These are phyloP conservation scores for Thielaviopsis euricoi DNA, from an alignment of 2,329 filamentous ascomycete species.

Conservation along the genomic window DNA sequence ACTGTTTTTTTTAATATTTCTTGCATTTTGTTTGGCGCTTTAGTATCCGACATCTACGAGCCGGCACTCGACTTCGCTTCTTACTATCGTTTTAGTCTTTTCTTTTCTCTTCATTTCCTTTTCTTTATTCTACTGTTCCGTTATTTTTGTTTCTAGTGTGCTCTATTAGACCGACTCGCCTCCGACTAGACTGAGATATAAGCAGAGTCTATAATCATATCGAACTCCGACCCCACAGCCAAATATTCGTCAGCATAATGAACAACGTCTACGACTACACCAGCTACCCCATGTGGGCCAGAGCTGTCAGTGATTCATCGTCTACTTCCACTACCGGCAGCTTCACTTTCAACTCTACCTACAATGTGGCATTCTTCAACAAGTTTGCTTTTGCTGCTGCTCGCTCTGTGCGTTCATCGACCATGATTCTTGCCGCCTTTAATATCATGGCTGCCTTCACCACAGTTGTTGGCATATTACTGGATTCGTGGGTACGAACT, in stretches of 20 bases:
- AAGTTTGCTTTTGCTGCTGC: conserved; percentile 34
- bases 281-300: conserved; percentile 1
- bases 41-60: not conserved
- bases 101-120: too few species aligned
- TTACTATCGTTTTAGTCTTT: not conserved
- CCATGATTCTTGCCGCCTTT: conserved; percentile 43
- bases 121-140: not conserved
- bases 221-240: not conserved
- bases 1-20: conserved; percentile 3
- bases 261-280: not conserved
- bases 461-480: conserved; percentile 39
- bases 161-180: not conserved
- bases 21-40: not conserved
- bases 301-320: not conserved
- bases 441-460: conserved; percentile 41
- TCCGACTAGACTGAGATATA: not conserved
- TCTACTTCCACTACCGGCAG: not conserved
- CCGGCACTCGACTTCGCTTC: conserved; percentile 1
- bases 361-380: conserved; percentile 26
- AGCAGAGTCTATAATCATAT: not conserved
- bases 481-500: conserved; percentile 33
- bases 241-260: not conserved
- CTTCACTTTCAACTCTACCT: conserved; percentile 25
- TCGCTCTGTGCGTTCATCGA: conserved; percentile 43
- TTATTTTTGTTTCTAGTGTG: not conserved